Evolutionary conservation across 1,284 basidiomycete genomes (phyloP).

Genomic region (Leccinum insolens): DNA sequence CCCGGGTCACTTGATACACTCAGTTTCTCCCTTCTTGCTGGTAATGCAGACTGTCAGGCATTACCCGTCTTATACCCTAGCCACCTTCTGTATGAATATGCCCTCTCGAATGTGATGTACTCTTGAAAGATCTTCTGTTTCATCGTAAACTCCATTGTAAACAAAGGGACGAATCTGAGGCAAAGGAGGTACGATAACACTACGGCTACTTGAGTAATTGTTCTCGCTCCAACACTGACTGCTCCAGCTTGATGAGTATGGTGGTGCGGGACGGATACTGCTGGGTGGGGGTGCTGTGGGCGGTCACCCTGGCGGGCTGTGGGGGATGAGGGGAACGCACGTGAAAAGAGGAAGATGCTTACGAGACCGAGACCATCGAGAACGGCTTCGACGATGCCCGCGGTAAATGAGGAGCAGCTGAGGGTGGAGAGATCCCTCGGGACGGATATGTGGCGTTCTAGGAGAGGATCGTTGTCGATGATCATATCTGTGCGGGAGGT

Average conservation of each 20-base stretch:
- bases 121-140: background rate
- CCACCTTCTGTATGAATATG: too few species aligned
- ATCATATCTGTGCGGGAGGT: slow-evolving; percentile 82
- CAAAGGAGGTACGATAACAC: slow-evolving; percentile 8
- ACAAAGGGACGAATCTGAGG: background rate
- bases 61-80: too few species aligned
- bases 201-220: slow-evolving; percentile 64
- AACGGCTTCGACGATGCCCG: slow-evolving; percentile 96
- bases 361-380: slow-evolving; percentile 96
- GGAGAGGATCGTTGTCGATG: slow-evolving; percentile 92
- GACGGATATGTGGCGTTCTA: slow-evolving; percentile 91
- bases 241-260: slow-evolving; percentile 93
- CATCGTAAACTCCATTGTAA: background rate
- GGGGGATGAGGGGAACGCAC: slow-evolving; percentile 13
- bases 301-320: slow-evolving; percentile 95
- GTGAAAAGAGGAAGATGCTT: slow-evolving; percentile 40
- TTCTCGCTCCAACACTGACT: slow-evolving; percentile 87
- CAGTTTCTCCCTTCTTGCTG: too few species aligned
- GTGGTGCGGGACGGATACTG: slow-evolving; percentile 85
- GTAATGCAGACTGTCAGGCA: too few species aligned
- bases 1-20: too few species aligned
- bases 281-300: slow-evolving; percentile 88
- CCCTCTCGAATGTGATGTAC: too few species aligned
- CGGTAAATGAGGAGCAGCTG: slow-evolving; percentile 95
- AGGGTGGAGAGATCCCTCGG: slow-evolving; percentile 94